Percentiles rank a stretch among this genome's conserved stretches.
Evolutionary conservation across 495 filamentous ascomycete genomes (phyloP).

Genomic region (Parathielavia appendiculata): DNA sequence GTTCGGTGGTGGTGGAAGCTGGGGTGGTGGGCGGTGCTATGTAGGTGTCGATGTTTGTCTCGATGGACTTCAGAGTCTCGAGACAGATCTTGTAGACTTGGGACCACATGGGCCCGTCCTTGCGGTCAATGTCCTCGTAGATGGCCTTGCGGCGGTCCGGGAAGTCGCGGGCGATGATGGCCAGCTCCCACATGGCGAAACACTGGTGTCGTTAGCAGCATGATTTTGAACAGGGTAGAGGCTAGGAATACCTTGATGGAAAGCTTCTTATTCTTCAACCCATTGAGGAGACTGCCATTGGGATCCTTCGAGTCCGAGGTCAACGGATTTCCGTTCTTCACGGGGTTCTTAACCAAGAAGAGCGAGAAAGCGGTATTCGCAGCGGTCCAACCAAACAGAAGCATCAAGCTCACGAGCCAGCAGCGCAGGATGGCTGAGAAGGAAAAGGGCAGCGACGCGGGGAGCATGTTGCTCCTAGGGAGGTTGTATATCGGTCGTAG

Average conservation of each 20-base stretch:
- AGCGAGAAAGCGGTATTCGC: constrained; percentile 70
- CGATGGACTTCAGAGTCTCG: constrained; percentile 59
- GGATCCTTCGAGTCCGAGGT: constrained; percentile 81
- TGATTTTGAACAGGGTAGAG: not conserved
- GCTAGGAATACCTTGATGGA: constrained; percentile 48
- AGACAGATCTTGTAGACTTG: constrained; percentile 67
- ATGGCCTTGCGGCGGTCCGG: constrained; percentile 71
- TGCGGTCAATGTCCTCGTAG: constrained; percentile 84
- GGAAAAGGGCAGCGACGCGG: constrained; percentile 53
- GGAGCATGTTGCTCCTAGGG: constrained; percentile 60
- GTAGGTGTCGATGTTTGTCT: constrained; percentile 56
- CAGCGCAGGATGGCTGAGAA: constrained; percentile 54
- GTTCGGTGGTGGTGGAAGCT: constrained; percentile 24
- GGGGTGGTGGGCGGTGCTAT: constrained; percentile 44
- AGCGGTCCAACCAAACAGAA: constrained; percentile 67
- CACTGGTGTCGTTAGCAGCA: constrained; percentile 41
- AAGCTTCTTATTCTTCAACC: constrained; percentile 69
- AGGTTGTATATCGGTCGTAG: constrained; percentile 70
- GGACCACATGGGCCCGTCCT: constrained; percentile 70
- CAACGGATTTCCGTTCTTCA: constrained; percentile 78
- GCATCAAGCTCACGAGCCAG: constrained; percentile 57
- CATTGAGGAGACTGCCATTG: constrained; percentile 81
- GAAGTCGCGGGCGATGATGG: constrained; percentile 67
- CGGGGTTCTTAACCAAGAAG: constrained; percentile 71
- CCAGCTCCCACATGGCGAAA: constrained; percentile 90